phyloP scores from a whole-genome alignment of 2,329 filamentous ascomycete species.

The Cladophialophora bantiana region DNA sequence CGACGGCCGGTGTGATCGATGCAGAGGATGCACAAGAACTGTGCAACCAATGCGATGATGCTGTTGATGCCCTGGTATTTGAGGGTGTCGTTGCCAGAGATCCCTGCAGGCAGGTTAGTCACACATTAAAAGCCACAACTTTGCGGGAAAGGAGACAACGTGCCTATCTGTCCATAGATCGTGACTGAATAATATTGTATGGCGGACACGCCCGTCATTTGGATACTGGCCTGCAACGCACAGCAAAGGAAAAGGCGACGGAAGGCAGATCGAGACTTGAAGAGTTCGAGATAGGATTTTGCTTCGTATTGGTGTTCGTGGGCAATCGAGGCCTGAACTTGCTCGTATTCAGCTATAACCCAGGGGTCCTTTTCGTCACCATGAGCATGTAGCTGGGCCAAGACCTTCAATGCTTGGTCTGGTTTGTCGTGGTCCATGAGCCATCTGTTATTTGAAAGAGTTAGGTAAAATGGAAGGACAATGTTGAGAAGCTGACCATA shows the following conservation, averaged over 20 bases:
- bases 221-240: slow-evolving; percentile 72
- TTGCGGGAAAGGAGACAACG: not conserved
- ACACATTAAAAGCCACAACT: not conserved
- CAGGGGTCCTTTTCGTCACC: slow-evolving; percentile 71
- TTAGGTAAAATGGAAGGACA: slow-evolving; percentile 31
- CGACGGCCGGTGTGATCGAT: slow-evolving; percentile 75
- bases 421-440: slow-evolving; percentile 74
- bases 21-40: slow-evolving; percentile 69
- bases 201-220: slow-evolving; percentile 77
- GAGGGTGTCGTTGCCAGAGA: slow-evolving; percentile 68
- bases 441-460: slow-evolving; percentile 62
- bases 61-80: slow-evolving; percentile 79
- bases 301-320: slow-evolving; percentile 73
- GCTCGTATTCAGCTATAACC: slow-evolving; percentile 74
- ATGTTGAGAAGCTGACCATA: slow-evolving; percentile 39
- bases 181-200: slow-evolving; percentile 76
- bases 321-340: slow-evolving; percentile 72
- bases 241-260: slow-evolving; percentile 74
- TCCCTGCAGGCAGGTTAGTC: slow-evolving; percentile 59
- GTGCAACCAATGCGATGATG: slow-evolving; percentile 72
- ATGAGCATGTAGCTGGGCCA: slow-evolving; percentile 73
- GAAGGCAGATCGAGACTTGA: slow-evolving; percentile 70
- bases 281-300: slow-evolving; percentile 73
- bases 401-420: slow-evolving; percentile 69
- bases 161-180: slow-evolving; percentile 71